A percentile compares a stretch with the other conserved stretches of the same genome.
Conservation (phyloP, 768 basidiomycete genomes). For the Boletus speciosus region DNA sequence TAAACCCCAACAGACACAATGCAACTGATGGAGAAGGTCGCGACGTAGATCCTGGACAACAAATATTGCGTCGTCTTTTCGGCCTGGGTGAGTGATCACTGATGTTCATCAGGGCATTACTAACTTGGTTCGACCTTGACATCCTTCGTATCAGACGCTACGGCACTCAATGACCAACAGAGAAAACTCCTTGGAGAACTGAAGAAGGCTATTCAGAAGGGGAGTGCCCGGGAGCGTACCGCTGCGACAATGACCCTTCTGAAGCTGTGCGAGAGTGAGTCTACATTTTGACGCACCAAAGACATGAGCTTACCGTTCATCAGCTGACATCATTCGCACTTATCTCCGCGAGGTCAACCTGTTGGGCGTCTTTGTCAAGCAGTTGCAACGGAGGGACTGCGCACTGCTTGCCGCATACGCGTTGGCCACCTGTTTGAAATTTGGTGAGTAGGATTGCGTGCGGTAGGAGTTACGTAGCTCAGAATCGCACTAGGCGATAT, state of each 20-base stretch:
- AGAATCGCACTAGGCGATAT: constrained; percentile 11
- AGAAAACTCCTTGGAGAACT: constrained; percentile 12
- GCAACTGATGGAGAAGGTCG: neutral
- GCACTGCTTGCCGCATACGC: constrained; percentile 24
- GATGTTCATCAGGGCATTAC: neutral
- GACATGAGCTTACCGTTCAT: neutral
- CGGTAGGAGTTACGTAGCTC: neutral
- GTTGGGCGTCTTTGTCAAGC: constrained; percentile 11
- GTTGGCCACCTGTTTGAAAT: constrained; percentile 13
- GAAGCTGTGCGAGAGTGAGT: constrained; percentile 20
- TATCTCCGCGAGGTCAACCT: constrained; percentile 8
- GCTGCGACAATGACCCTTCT: constrained; percentile 22
- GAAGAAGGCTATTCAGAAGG: neutral
- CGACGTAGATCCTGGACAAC: neutral
- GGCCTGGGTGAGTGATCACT: constrained; percentile 13
- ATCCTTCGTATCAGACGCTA: constrained; percentile 2
- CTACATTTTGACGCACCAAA: neutral
- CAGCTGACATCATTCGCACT: constrained; percentile 5
- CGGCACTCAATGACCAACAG: neutral
- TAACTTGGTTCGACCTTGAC: neutral
- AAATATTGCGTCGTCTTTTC: constrained; percentile 10
- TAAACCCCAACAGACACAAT: neutral
- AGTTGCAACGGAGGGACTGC: constrained; percentile 12
- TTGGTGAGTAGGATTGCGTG: constrained; percentile 6
- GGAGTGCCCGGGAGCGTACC: constrained; percentile 17